phyloP scores from a whole-genome alignment of 768 basidiomycete species.

The Neoboletus magnificus region DNA sequence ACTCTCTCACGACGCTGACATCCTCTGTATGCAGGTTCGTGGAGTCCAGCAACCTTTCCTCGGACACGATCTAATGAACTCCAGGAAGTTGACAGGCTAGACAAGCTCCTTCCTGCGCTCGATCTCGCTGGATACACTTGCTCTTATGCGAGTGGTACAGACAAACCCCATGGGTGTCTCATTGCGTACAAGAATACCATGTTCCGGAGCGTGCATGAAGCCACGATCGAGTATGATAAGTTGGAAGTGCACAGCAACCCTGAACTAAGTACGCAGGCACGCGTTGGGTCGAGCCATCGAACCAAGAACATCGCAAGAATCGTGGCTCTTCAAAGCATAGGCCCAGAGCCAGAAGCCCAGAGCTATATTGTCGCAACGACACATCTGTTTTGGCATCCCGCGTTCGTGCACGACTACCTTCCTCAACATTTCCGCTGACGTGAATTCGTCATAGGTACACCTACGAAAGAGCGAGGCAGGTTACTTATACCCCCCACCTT shows the following conservation, averaged over 20 bases:
- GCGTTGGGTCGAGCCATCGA: constrained; percentile 56
- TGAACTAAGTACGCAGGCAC: constrained; percentile 28
- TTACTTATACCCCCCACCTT: neutral
- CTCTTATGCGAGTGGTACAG: constrained; percentile 64
- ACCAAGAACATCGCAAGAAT: constrained; percentile 83
- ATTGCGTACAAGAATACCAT: constrained; percentile 61
- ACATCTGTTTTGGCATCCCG: constrained; percentile 95
- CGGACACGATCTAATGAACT: neutral
- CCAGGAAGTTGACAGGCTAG: constrained; percentile 86
- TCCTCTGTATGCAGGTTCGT: constrained; percentile 82
- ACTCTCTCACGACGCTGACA: constrained; percentile 66
- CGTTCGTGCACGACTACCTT: constrained; percentile 40
- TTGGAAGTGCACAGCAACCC: constrained; percentile 46
- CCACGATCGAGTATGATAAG: constrained; percentile 67
- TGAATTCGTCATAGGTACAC: constrained; percentile 34
- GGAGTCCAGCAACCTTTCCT: neutral
- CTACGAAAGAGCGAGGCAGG: constrained; percentile 81
- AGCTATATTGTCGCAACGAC: constrained; percentile 84
- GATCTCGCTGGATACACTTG: constrained; percentile 60
- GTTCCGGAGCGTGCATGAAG: constrained; percentile 47
- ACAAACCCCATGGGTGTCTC: constrained; percentile 84
- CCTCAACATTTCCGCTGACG: neutral
- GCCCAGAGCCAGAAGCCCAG: constrained; percentile 28
- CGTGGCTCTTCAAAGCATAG: constrained; percentile 55
- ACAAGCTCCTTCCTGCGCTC: constrained; percentile 66